Base-by-base conservation (phyloP, 1,284 basidiomycete genomes). In the Boletus smithii region DNA sequence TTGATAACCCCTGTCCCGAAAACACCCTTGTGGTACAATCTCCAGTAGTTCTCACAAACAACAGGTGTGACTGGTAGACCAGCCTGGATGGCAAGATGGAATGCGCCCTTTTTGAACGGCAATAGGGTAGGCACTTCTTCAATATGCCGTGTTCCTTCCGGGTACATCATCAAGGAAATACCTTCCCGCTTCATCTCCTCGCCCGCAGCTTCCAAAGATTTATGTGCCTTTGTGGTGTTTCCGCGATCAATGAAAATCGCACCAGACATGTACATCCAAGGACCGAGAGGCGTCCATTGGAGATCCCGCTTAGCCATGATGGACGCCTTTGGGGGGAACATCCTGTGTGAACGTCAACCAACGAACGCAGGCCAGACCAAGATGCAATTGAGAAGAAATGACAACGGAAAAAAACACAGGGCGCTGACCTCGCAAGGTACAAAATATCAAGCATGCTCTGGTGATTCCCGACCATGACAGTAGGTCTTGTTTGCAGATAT, bases 71-170 rank as follows among this genome's bases (percentile, higher is more conserved):
- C 85, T 6, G 94, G 93, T 36, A 95, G 77, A 18, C 85, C 85
- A 7, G 87, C 85, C 69, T 97, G 87, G 13, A 98, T 77, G 11
- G 97, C 95, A 30, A 98, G 79, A 64, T 99, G 93, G 77, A 99
- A 99, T 1, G 94, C 95, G 32, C 97, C 97, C 71, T 97, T 99
- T 74, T 99, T 99, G 74, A 99, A 89, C 0, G 92, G 88, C 3
- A 93, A 75, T 62, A 97, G 69, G 27, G 79, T 75, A 8, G 85
- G 77, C 36, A 76, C 72, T 53, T 83, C 73, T n/a, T 77, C 75
- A 48, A 79, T 77, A 20, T 88, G 83, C 20, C 97, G 81, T 3
- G 94, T 97, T 29, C 94, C 93, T 69, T 97, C 94, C 2, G 93
- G 91, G 70, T 91, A 97, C 63, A 97, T 82, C 86, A 89, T 94